Conservation (phyloP, 1,284 basidiomycete species). For the Leccinum pachyderme region DNA sequence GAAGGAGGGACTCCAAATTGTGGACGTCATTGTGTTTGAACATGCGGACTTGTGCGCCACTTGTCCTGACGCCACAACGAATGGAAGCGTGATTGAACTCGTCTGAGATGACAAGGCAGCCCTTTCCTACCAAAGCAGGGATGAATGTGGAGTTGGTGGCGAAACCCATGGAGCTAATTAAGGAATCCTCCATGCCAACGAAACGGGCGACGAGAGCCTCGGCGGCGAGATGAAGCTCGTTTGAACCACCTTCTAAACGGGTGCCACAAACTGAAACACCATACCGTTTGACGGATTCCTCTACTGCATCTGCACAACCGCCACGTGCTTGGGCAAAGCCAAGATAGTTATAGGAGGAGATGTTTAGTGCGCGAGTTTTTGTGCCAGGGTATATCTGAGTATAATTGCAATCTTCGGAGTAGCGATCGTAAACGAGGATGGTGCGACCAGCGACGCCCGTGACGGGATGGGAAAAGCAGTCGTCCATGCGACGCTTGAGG, state of each 20-base stretch:
- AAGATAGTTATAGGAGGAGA: constrained; percentile 99
- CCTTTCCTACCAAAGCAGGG: constrained; percentile 88
- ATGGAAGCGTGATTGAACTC: constrained; percentile 97
- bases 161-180: constrained; percentile 96
- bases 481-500: constrained; percentile 91
- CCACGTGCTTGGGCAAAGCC: constrained; percentile 96
- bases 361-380: constrained; percentile 88
- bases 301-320: constrained; percentile 91
- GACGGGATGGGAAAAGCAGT: constrained; percentile 92
- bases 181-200: constrained; percentile 84
- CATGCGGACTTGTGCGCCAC: constrained; percentile 86
- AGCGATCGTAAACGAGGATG: constrained; percentile 84
- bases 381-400: constrained; percentile 80
- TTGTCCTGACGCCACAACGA: constrained; percentile 88
- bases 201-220: constrained; percentile 92
- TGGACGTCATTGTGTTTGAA: constrained; percentile 98
- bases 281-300: constrained; percentile 75
- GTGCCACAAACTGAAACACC: constrained; percentile 79
- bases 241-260: constrained; percentile 80
- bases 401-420: constrained; percentile 80
- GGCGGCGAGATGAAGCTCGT: constrained; percentile 79
- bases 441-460: constrained; percentile 97
- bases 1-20: constrained; percentile 77
- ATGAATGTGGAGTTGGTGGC: constrained; percentile 97
- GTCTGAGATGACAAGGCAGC: constrained; percentile 95